Evolutionary conservation across 2,329 filamentous ascomycete genomes (phyloP), one percentile per base, ranked within the genome.

Genomic region (Lithohypha guttulata): DNA sequence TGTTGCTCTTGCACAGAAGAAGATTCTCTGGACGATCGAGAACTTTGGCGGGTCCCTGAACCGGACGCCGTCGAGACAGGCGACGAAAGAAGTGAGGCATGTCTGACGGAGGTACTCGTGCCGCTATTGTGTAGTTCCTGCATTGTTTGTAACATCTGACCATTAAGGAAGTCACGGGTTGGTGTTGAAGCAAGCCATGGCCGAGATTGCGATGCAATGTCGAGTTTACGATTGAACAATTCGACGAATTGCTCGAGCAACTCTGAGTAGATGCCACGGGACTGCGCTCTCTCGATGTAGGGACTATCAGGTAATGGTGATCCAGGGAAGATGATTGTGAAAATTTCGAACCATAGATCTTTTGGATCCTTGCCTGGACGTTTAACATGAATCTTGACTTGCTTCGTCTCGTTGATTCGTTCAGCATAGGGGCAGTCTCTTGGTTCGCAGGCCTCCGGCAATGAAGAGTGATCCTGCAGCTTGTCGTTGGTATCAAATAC

Each of bases 311-410:
- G 49, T 10, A 20, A 41, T 11, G 46, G 39, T 3, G 43, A 21
- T 6, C 43, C 46, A 11, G 49, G 49, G 36, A 51, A 51, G 18
- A 51, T 34, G 5, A 47, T 46, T 3, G 38, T 34, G 26, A 43
- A 51, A 8, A 51, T 49, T 15, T 42, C 46, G 36, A 44, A 47
- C 49, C 49, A 51, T 4, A 50, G 46, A 18, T 50, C 41, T 30
- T 50, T 42, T 10, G 49, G 26, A 2, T 41, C 41, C 13, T 36
- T 47, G 8, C 35, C 39, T 5, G 49, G 49, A 23, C 48, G 30
- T 29, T 50, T 51, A 8, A 43, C 37, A 14, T 43, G 45, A 34
- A 51, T 50, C n/a, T 46, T 41, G 17, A 38, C 39, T 23, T 46
- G 43, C 29, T 50, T 42, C 11, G 28, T 39, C 18, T 47, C 42